These are phyloP conservation scores for Globisporangium abappressorium DNA, from an alignment of 352 stramenopile genomes.

Conservation along the genomic window DNA sequence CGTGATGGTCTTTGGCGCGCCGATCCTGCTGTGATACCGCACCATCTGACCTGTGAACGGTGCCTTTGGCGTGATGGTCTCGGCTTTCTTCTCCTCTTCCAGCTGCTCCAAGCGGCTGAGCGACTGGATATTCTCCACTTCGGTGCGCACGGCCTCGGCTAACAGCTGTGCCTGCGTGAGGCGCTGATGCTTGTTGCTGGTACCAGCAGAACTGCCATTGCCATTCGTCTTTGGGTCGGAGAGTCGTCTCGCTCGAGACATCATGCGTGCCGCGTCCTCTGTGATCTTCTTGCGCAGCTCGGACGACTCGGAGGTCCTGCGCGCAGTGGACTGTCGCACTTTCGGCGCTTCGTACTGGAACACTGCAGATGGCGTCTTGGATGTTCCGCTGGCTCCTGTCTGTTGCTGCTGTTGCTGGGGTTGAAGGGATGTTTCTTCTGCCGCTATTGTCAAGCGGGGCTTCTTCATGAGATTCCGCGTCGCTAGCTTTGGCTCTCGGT, in stretches of 20 bases:
- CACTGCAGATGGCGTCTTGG: constrained; percentile 6
- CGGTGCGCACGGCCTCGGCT: constrained; percentile 67
- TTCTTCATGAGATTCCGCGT: constrained; percentile 16
- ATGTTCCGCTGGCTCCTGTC: background rate
- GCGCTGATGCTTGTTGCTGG: constrained; percentile 22
- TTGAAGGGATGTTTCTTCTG: background rate
- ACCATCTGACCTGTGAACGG: constrained; percentile 71
- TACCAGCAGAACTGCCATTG: background rate
- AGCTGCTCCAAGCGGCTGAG: constrained; percentile 73
- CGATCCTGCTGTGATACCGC: constrained; percentile 62
- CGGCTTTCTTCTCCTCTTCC: constrained; percentile 79
- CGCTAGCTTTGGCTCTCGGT: constrained; percentile 28
- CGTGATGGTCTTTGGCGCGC: constrained; percentile 71
- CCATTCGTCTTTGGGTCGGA: background rate
- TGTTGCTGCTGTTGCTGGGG: background rate
- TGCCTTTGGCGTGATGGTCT: constrained; percentile 62
- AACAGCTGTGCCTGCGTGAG: constrained; percentile 73
- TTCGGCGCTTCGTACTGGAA: constrained; percentile 39
- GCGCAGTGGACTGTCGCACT: constrained; percentile 55
- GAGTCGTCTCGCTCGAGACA: constrained; percentile 25
- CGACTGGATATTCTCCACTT: constrained; percentile 81
- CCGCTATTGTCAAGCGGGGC: constrained; percentile 10
- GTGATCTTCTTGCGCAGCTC: constrained; percentile 56
- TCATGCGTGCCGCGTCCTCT: constrained; percentile 45
- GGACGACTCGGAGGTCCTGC: constrained; percentile 57